Base-by-base conservation (phyloP, 2,329 filamentous ascomycete species). In the Claviceps pusilla region DNA sequence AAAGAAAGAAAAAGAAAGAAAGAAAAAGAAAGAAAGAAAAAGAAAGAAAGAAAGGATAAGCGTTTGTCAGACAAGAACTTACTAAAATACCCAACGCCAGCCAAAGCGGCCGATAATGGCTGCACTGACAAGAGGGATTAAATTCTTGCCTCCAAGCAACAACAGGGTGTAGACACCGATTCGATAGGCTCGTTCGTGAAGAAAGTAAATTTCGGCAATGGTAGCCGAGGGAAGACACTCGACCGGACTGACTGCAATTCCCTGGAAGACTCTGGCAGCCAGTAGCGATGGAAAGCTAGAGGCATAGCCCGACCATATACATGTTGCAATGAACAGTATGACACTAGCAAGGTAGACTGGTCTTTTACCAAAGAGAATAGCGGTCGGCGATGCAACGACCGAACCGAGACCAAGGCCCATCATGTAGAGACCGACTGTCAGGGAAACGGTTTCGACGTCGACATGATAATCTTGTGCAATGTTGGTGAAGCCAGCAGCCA, bases 61-160 rank as follows among this genome's bases (percentile, higher is more conserved):
- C 19, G 19, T 19, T 19, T 19, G 16, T 2, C 7, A 48, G 31
- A 52, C 41, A 48, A 59, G 46, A 68, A 19, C 76, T 67, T 71
- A 86, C 83, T 86, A 94, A 61, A 95, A 95, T 0, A 88, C 86
- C 89, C 89, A 95, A 66, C 89, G 82, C 91, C 91, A 97, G 6
- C 80, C 79, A 42, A 89, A 69, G 2, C 76, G 73, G 57, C 89
- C 74, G 46, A 96, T 94, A 56, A 97, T 82, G 28, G 76, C 87
- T 9, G 91, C 91, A 66, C 88, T 94, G 29, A 94, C 83, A 29
- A 96, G 72, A 0, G 91, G 91, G 4, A 95, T 77, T 58, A 97
- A 66, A 61, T 96, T 97, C 74, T 96, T 96, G 51, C 90, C 89
- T 14, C 90, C 87, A 0, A 97, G 77, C 12, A 97, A 76, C 6